Evolutionary conservation across 352 stramenopile genomes (phyloP), one percentile per base, ranked within the genome.

Genomic region (Pythium volutum): DNA sequence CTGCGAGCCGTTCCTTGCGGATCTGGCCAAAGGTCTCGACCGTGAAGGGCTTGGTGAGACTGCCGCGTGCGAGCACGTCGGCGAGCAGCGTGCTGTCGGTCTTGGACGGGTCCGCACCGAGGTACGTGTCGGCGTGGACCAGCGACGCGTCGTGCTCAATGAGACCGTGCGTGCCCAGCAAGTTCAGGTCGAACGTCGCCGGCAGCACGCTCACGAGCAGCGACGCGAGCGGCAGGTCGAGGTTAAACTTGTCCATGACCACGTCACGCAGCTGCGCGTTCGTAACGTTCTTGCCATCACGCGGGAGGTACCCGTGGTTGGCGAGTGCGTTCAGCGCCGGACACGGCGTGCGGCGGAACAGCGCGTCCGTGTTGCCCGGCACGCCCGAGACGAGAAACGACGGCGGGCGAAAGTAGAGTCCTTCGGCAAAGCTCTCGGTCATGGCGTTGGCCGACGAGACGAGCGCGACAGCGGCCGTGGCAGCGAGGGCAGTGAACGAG

Each of bases 291-390:
- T 64, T 63, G 6, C 74, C 74, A 43, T 76, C 69, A 27, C 60
- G 60, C 14, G 52, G 52, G 45, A 67, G 43, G 43, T 76, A 64
- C 31, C 73, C 73, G 59, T 84, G 73, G 64, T 84, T 84, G 8
- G 75, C 70, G 9, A 84, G 53, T 20, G 75, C 56, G 47, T 84
- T 84, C 33, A 84, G 60, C n/a, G 68, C 70, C 16, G 75, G 75
- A 23, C 75, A 84, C 14, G 75, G 75, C 10, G 66, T 75, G 0
- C 72, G 72, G 1, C 66, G 65, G 53, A 66, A 79, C 16, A 29
- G 26, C 7, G 72, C 45, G 1, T n/a, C 15, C 15, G 52, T 29
- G 16, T 36, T 22, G n/a, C n/a, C n/a, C 1, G 51, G 27, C 2
- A 26, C 20, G 3, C 60, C 60, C 5, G 60, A 67, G 42, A 60